Percentiles rank a stretch among this genome's conserved stretches.
Evolutionary conservation across 2,329 filamentous ascomycete species (phyloP).

Genomic region (Xylaria polymorpha): DNA sequence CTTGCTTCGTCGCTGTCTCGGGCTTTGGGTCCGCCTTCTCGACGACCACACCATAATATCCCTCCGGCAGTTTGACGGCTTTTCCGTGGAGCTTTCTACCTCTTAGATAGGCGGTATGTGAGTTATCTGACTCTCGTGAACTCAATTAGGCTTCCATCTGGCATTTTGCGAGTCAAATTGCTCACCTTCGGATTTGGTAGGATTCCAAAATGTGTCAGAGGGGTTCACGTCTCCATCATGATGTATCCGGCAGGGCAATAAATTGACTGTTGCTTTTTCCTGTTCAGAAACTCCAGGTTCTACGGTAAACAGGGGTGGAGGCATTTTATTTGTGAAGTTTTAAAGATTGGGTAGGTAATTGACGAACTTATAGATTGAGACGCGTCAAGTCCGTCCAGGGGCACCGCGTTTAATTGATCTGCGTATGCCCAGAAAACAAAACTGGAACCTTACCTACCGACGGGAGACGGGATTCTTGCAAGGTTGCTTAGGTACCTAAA

Average conservation of each 20-base stretch:
- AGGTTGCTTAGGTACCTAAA: too few species aligned
- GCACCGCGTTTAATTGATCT: slow-evolving; percentile 23
- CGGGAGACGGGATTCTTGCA: too few species aligned
- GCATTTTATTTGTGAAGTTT: slow-evolving; percentile 40
- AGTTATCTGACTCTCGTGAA: slow-evolving; percentile 56
- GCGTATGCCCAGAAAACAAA: too few species aligned
- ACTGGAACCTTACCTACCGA: too few species aligned
- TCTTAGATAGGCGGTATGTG: slow-evolving; percentile 75
- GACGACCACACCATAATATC: slow-evolving; percentile 74
- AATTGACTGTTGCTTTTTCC: slow-evolving; percentile 55
- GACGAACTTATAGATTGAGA: slow-evolving; percentile 1
- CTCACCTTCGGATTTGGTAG: slow-evolving; percentile 61
- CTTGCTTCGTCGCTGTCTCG: slow-evolving; percentile 44
- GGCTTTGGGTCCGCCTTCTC: slow-evolving; percentile 57
- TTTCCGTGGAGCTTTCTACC: slow-evolving; percentile 82
- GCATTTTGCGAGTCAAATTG: slow-evolving; percentile 36
- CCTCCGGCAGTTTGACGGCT: slow-evolving; percentile 72
- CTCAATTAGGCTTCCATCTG: slow-evolving; percentile 21
- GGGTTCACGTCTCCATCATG: slow-evolving; percentile 78
- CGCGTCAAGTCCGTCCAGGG: slow-evolving; percentile 22
- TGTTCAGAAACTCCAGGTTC: slow-evolving; percentile 34
- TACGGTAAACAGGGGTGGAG: slow-evolving; percentile 46
- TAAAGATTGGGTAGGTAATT: background rate
- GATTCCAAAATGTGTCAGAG: slow-evolving; percentile 76
- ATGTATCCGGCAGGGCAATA: slow-evolving; percentile 84